Conservation (phyloP, 768 basidiomycete species). For the Suillus fuscotomentosus region DNA sequence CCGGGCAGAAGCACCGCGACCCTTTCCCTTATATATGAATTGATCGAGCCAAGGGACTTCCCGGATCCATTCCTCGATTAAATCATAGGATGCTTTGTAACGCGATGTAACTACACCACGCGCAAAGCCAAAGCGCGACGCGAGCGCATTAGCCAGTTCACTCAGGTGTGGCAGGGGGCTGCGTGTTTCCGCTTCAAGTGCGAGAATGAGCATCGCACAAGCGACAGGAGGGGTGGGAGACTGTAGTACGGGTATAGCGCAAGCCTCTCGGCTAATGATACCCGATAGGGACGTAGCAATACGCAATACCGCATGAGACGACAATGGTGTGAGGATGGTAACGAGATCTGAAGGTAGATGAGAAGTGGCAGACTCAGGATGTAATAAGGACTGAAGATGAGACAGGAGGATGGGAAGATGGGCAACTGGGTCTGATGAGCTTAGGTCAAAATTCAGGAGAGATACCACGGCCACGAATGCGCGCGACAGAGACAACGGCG, state of each 20-base stretch:
- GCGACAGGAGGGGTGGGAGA: slow-evolving; percentile 51
- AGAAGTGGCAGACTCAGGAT: slow-evolving; percentile 22
- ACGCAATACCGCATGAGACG: slow-evolving; percentile 37
- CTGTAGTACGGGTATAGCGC: slow-evolving; percentile 38
- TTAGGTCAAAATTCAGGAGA: slow-evolving; percentile 52
- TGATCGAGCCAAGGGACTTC: slow-evolving; percentile 76
- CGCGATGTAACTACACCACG: slow-evolving; percentile 62
- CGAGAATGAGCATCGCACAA: slow-evolving; percentile 67
- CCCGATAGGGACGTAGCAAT: slow-evolving; percentile 47
- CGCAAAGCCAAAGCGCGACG: slow-evolving; percentile 45
- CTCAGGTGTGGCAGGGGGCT: slow-evolving; percentile 50
- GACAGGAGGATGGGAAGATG: slow-evolving; percentile 57
- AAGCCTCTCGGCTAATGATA: slow-evolving; percentile 39
- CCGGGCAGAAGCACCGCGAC: slow-evolving; percentile 39
- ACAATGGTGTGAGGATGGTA: slow-evolving; percentile 38
- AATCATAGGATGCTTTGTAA: slow-evolving; percentile 64
- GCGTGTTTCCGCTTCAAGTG: slow-evolving; percentile 66
- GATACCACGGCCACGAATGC: slow-evolving; percentile 51
- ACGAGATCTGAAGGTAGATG: slow-evolving; percentile 32
- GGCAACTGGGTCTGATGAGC: slow-evolving; percentile 54
- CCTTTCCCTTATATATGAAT: slow-evolving; percentile 39
- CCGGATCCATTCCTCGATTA: slow-evolving; percentile 55
- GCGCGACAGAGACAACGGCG: slow-evolving; percentile 49
- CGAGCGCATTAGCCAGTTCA: slow-evolving; percentile 59
- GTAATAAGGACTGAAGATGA: slow-evolving; percentile 45